Conservation (phyloP, 768 basidiomycete genomes). For the Mrakia gelida region DNA sequence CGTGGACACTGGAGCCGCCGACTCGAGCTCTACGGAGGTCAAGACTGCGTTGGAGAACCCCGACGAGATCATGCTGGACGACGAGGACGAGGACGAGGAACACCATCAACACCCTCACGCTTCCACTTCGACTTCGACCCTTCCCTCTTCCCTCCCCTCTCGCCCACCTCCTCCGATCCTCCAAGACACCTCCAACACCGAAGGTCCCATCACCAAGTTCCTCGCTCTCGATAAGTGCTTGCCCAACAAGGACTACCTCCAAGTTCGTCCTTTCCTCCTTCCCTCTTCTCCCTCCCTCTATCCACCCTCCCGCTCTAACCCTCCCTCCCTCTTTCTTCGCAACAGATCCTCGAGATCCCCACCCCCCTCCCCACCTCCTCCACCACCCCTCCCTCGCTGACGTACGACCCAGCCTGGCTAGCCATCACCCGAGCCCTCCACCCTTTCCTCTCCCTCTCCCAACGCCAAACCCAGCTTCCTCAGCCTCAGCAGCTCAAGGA, state of each 20-base stretch:
- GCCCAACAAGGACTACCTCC: constrained; percentile 65
- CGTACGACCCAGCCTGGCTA: constrained; percentile 88
- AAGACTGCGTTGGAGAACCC: constrained; percentile 33
- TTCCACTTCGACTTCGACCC: neutral
- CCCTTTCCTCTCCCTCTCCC: constrained; percentile 61
- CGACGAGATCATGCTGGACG: constrained; percentile 40
- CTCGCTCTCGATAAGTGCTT: constrained; percentile 89
- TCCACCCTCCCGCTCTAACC: no score
- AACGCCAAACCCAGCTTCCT: constrained; percentile 58
- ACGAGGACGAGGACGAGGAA: constrained; percentile 34
- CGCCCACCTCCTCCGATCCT: constrained; percentile 1
- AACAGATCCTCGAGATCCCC: constrained; percentile 36
- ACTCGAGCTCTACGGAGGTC: neutral
- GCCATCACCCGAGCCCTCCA: constrained; percentile 85
- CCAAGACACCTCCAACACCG: constrained; percentile 22
- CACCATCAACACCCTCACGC: constrained; percentile 1
- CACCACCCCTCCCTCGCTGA: constrained; percentile 46
- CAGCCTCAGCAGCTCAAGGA: constrained; percentile 52
- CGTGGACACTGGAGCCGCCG: constrained; percentile 27
- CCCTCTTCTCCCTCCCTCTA: neutral
- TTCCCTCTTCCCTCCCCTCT: constrained; percentile 5
- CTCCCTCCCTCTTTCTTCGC: neutral
- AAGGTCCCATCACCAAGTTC: constrained; percentile 60
- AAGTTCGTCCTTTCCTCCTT: constrained; percentile 51
- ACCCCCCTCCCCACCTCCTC: constrained; percentile 5